Base-by-base conservation (phyloP, 2,329 filamentous ascomycete genomes). In the Pseudopithomyces maydicus region DNA sequence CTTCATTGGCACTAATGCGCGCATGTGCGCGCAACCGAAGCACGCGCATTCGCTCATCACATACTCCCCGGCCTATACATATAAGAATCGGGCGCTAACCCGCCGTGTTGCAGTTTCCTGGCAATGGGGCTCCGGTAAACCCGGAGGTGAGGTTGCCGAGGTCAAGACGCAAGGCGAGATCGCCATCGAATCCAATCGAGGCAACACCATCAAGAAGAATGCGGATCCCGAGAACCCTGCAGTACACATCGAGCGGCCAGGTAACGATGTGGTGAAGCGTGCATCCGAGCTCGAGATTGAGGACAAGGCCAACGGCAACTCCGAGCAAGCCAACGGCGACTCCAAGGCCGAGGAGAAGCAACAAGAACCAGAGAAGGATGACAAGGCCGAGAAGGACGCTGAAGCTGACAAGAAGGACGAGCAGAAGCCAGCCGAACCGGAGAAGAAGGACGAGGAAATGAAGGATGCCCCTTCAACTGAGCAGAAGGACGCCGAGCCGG, bases 261-360 rank as follows among this genome's bases (percentile, higher is more conserved):
- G 86, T 46, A 87, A 88, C 65, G 86, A 89, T 70, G 85, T 88
- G 19, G 85, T 88, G 51, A 88, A 89, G 77, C 80, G 80, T 59
- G 84, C 85, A 12, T 83, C 80, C 42, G 86, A 89, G 74, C 76
- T 88, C 26, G 80, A 82, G 2, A 78, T 88, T 33, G 84, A 87
- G 55, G 69, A 82, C 64, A 75, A 75, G 64, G 71, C 71, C 39
- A 67, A 70, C 29, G 73, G 68, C 17, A 74, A 68, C 63, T 59
- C 64, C 17, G 59, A 71, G 6, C 53, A 67, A 41, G 72, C 75
- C 41, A 75, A 79, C 54, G 71, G 77, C 57, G 71, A 70, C 19
- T 64, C 73, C 43, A 69, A 76, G 59, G 61, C 72, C 56, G 61
- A 71, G 29, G 62, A 72, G 14, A 63, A 65, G 41, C 69, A 74